Conservation (phyloP, 2,329 filamentous ascomycete genomes). For the Alternaria metachromatica region DNA sequence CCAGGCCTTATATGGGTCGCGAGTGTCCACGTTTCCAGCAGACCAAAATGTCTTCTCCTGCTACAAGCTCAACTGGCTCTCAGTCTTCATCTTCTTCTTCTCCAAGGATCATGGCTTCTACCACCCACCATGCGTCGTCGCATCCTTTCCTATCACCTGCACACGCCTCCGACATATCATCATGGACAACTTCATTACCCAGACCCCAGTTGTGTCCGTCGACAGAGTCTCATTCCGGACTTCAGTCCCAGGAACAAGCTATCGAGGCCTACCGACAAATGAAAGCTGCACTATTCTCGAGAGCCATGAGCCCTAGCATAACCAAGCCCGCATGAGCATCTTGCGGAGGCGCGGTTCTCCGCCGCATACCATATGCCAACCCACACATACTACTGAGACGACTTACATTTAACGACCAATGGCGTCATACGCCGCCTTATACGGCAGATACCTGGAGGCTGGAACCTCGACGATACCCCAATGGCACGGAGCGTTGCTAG, state of each 20-base stretch:
- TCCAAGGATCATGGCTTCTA: conserved; percentile 21
- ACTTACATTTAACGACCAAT: conserved; percentile 1
- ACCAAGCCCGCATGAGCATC: conserved; percentile 1
- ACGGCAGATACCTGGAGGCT: neutral
- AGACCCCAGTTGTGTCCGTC: conserved; percentile 20
- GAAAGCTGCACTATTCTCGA: conserved; percentile 41
- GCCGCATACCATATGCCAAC: conserved; percentile 1
- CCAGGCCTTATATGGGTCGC: conserved; percentile 18
- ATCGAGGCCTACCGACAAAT: conserved; percentile 46
- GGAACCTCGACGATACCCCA: neutral
- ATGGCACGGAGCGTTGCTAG: neutral
- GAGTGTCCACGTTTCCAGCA: neutral
- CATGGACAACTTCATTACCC: conserved; percentile 41
- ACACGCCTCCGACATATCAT: conserved; percentile 40
- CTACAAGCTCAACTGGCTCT: conserved; percentile 20
- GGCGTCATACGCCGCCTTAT: neutral
- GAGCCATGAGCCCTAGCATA: conserved; percentile 37
- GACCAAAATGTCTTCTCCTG: conserved; percentile 22
- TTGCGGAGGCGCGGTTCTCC: neutral
- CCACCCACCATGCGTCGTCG: conserved; percentile 19
- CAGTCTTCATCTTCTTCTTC: conserved; percentile 29
- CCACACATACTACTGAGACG: conserved; percentile 2
- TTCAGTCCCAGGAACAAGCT: conserved; percentile 32
- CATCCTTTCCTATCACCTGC: conserved; percentile 38
- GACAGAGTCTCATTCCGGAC: conserved; percentile 19